Evolutionary conservation across 2,329 filamentous ascomycete genomes (phyloP), one percentile per base, ranked within the genome.

Genomic region (Beauveria brongniartii): DNA sequence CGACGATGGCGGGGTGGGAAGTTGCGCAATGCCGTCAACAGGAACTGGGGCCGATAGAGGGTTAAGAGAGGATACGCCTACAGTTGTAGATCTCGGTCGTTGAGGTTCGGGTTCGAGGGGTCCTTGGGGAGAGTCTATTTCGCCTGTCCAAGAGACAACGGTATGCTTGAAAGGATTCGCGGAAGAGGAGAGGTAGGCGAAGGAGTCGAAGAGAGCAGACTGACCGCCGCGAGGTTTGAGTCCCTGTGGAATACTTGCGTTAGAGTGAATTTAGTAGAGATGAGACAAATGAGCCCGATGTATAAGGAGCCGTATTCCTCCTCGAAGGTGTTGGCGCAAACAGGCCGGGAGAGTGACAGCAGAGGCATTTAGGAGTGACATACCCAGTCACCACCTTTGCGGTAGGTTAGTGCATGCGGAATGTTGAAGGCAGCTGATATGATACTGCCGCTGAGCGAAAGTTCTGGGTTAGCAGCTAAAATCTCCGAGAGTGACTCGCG

Each of bases 71-170:
- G 79, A 76, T 22, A 80, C 73, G 66, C 79, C 72, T n/a, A 80
- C 73, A 9, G 81, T 78, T 12, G 78, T 77, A 64, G 77, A 74
- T 30, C 68, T 61, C 8, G 67, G 50, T 2, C 78, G 77, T 30
- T 81, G 79, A 0, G 78, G 80, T 59, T 75, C 74, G 20, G 79
- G 77, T 2, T 80, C 75, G 5, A 79, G 78, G 34, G 73, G 69
- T 50, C 82, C 78, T 46, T 70, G 64, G 3, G 79, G 75, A 4
- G 74, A 76, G 61, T 87, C 83, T 62, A 93, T 88, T 73, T 97
- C 93, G 62, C 93, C 93, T 3, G 93, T 96, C 93, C 93, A 97
- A 51, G 91, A 92, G 58, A 97, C 90, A 6, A 97, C 83, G 1
- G 88, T 94, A 76, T 97, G 93, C 68, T 92, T 91, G 92, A 92